Evolutionary conservation across 108 stramenopile genomes (phyloP).

Genomic region (Epithemia pelagica): DNA sequence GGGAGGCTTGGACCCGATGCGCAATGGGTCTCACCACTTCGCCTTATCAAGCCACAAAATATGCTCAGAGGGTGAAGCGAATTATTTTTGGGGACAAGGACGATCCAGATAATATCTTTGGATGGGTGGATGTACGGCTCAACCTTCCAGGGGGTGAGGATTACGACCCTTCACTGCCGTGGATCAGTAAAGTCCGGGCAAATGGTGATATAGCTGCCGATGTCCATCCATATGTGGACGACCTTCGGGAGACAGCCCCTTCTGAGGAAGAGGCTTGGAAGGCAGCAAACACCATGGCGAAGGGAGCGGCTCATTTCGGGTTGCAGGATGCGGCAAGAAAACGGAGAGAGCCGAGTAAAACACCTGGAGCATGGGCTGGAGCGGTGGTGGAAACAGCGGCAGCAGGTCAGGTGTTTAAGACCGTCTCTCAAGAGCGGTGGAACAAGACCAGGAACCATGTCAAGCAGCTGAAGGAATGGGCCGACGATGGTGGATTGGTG

Average conservation of each 20-base stretch:
- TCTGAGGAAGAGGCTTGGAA: constrained; percentile 17
- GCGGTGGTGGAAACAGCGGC: constrained; percentile 10
- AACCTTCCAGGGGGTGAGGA: constrained; percentile 33
- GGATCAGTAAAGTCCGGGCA: constrained; percentile 22
- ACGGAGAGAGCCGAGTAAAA: constrained; percentile 6
- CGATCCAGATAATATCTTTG: constrained; percentile 22
- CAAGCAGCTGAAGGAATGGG: neutral
- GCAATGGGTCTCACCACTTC: neutral
- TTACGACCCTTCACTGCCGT: constrained; percentile 23
- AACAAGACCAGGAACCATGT: constrained; percentile 15
- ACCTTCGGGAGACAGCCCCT: constrained; percentile 9
- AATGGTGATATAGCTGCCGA: constrained; percentile 27
- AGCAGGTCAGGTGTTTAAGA: constrained; percentile 9
- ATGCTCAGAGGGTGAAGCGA: neutral
- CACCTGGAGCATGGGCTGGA: constrained; percentile 20
- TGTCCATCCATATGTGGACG: constrained; percentile 27
- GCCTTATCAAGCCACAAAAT: neutral
- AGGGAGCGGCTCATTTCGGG: constrained; percentile 11
- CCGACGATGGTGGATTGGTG: neutral
- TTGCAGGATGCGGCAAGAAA: constrained; percentile 42
- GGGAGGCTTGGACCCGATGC: neutral
- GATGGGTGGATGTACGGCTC: constrained; percentile 17
- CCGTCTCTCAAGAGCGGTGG: constrained; percentile 19
- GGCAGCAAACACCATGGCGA: constrained; percentile 5
- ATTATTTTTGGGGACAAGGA: neutral